phyloP scores from a whole-genome alignment of 495 filamentous ascomycete genomes.

The Elasticomyces elasticus region DNA sequence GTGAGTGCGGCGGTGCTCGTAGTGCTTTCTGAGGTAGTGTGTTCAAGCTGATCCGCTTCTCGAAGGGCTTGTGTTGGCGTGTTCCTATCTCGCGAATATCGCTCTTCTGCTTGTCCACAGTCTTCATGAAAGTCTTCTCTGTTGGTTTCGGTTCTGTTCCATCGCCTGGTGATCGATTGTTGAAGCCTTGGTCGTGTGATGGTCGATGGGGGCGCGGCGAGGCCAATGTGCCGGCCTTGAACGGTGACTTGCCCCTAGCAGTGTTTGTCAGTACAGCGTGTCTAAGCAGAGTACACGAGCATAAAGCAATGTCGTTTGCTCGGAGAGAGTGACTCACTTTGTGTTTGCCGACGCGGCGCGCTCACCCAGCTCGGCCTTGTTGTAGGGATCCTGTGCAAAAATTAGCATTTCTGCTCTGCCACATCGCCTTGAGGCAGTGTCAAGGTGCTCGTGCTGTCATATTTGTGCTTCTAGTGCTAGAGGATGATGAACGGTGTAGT shows the following conservation, averaged over 20 bases:
- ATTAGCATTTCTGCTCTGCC: neutral
- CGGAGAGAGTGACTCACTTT: neutral
- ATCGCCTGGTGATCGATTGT: conserved; percentile 30
- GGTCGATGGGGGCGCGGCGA: conserved; percentile 48
- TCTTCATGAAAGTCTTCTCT: conserved; percentile 10
- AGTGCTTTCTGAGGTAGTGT: conserved; percentile 56
- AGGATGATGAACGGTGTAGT: too few relatives aligned
- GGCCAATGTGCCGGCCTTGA: conserved; percentile 88
- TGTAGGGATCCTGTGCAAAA: neutral
- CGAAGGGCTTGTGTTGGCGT: neutral
- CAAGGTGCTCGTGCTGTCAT: neutral
- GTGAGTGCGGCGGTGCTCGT: conserved; percentile 38
- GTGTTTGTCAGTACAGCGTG: conserved; percentile 4
- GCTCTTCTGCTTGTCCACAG: conserved; percentile 3
- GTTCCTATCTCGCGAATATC: neutral
- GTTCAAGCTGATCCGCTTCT: conserved; percentile 12
- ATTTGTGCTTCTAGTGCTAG: too few relatives aligned
- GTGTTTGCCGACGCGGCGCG: neutral
- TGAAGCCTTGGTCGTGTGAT: conserved; percentile 28
- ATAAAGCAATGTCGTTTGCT: neutral
- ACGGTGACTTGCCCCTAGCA: conserved; percentile 40
- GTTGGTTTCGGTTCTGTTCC: conserved; percentile 27
- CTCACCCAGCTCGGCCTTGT: neutral
- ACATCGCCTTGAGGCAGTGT: neutral
- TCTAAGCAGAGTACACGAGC: neutral